phyloP scores from a whole-genome alignment of 1,139 yeast genomes.

The Pichia sp. region DNA sequence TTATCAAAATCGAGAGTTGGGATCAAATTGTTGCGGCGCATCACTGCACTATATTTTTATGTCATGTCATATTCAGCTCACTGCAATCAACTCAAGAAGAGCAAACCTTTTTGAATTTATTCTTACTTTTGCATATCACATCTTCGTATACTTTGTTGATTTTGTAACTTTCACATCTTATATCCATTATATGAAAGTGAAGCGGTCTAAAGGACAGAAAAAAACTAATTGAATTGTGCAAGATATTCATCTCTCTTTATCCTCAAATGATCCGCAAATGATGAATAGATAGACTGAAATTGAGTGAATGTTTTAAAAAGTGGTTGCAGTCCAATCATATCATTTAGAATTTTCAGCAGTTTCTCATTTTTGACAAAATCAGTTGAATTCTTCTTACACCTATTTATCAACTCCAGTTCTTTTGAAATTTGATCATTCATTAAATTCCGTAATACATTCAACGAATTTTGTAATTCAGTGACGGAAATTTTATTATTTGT shows the following conservation, averaged over 20 bases:
- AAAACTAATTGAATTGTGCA: background rate
- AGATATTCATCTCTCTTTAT: conserved; percentile 30
- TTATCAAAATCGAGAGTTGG: too few relatives aligned
- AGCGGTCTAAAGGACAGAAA: too few relatives aligned
- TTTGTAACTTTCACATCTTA: too few relatives aligned
- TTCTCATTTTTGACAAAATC: conserved; percentile 7
- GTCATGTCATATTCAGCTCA: too few relatives aligned
- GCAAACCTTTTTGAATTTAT: too few relatives aligned
- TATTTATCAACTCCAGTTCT: conserved; percentile 14
- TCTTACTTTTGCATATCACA: too few relatives aligned
- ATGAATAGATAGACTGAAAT: conserved; percentile 39
- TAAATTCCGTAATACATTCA: conserved; percentile 35
- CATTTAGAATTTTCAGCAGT: conserved; percentile 13
- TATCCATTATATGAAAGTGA: too few relatives aligned
- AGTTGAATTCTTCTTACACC: conserved; percentile 19
- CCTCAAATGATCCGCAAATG: conserved; percentile 33
- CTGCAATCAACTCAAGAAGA: too few relatives aligned
- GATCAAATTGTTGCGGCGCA: too few relatives aligned
- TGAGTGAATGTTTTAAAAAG: conserved; percentile 43
- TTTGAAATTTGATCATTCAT: conserved; percentile 31
- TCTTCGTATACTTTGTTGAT: too few relatives aligned
- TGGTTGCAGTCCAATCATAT: conserved; percentile 38
- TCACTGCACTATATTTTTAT: too few relatives aligned
- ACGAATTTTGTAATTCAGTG: conserved; percentile 32
- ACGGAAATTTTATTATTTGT: conserved; percentile 11